phyloP scores from a whole-genome alignment of 2,329 filamentous ascomycete genomes.

The Neonectria magnoliae region DNA sequence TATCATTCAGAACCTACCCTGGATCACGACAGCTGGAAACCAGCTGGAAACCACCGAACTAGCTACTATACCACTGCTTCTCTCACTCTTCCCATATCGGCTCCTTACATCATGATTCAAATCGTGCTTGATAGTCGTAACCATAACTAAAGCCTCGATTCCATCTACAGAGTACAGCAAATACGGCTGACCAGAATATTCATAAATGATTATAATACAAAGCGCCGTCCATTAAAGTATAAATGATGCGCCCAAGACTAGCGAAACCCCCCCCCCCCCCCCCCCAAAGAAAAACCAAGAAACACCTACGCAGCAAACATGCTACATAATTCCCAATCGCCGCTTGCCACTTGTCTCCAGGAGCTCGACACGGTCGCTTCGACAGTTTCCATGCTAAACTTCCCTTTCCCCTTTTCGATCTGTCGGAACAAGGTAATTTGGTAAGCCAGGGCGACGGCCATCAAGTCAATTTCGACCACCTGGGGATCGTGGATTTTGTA shows the following conservation, averaged over 20 bases:
- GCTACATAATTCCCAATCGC: conserved; percentile 43
- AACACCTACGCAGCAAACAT: conserved; percentile 39
- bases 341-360: conserved; percentile 42
- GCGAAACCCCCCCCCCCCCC: neutral
- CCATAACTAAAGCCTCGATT: neutral
- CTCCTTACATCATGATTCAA: too few relatives aligned
- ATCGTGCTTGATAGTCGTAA: conserved; percentile 11
- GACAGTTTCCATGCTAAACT: conserved; percentile 37
- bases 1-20: too few relatives aligned
- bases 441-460: conserved; percentile 42
- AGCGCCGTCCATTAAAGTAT: neutral
- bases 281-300: neutral
- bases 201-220: neutral
- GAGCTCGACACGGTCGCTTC: conserved; percentile 42
- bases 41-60: too few relatives aligned
- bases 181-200: neutral
- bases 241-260: neutral
- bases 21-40: too few relatives aligned
- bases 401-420: conserved; percentile 34
- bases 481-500: conserved; percentile 45
- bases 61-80: too few relatives aligned
- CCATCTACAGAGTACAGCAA: too few relatives aligned
- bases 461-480: conserved; percentile 41
- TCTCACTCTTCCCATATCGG: too few relatives aligned
- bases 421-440: conserved; percentile 41